These are phyloP conservation scores for Cucumis cinereus DNA, from an alignment of 306 rosid species.

Conservation along the genomic window DNA sequence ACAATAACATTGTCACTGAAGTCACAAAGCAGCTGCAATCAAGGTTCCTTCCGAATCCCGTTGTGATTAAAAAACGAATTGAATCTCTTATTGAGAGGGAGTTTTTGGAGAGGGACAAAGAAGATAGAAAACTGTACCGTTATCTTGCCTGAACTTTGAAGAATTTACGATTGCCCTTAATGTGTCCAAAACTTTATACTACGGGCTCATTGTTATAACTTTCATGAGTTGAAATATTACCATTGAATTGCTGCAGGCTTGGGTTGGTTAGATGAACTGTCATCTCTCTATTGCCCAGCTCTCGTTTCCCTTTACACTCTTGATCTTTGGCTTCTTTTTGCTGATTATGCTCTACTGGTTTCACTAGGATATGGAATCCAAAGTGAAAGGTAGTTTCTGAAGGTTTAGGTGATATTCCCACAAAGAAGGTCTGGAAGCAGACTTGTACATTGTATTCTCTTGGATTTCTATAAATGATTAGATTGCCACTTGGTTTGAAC, in stretches of 20 bases:
- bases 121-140: constrained; percentile 50
- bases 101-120: constrained; percentile 62
- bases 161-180: neutral
- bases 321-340: neutral
- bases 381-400: neutral
- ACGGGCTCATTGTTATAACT: constrained; percentile 10
- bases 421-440: neutral
- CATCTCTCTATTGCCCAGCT: neutral
- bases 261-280: constrained; percentile 5
- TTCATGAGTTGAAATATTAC: constrained; percentile 7
- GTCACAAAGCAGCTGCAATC: constrained; percentile 72
- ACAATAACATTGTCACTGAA: constrained; percentile 70
- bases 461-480: neutral
- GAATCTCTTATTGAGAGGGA: constrained; percentile 89
- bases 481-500: neutral
- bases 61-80: constrained; percentile 64
- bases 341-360: neutral
- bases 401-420: neutral
- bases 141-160: constrained; percentile 42
- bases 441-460: constrained; percentile 6
- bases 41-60: constrained; percentile 57
- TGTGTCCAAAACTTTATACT: constrained; percentile 8
- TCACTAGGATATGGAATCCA: neutral
- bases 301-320: neutral
- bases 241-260: constrained; percentile 12